Evolutionary conservation across 352 stramenopile genomes (phyloP).

Genomic region (Ophiocytium majus): DNA sequence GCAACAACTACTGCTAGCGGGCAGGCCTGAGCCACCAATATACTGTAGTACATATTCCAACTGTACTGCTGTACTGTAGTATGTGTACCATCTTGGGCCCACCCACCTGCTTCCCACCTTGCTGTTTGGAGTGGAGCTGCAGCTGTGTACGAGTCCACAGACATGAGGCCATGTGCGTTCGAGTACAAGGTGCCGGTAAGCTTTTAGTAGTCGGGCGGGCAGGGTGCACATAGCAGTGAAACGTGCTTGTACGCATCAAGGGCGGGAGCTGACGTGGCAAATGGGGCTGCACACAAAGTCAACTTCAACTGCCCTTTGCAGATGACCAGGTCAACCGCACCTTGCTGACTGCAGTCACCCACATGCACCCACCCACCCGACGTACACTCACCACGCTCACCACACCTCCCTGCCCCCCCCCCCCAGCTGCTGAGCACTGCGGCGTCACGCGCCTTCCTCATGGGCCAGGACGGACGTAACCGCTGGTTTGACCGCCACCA

Average conservation of each 20-base stretch:
- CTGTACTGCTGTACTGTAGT: no score
- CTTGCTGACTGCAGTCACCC: background rate
- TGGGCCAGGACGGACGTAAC: constrained; percentile 69
- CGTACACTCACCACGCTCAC: background rate
- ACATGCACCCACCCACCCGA: background rate
- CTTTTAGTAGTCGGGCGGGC: no score
- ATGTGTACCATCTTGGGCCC: no score
- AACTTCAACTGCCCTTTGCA: background rate
- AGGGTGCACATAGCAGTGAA: no score
- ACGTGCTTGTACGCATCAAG: background rate
- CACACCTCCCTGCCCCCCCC: background rate
- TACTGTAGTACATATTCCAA: no score
- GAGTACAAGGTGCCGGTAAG: no score
- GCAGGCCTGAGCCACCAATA: no score
- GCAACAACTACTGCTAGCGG: no score
- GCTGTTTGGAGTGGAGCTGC: no score
- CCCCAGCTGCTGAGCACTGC: constrained; percentile 64
- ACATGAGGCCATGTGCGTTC: no score
- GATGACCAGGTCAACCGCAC: background rate
- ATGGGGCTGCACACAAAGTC: background rate
- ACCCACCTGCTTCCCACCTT: no score
- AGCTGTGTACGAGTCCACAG: no score
- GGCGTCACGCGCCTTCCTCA: constrained; percentile 70
- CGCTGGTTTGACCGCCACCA: constrained; percentile 90
- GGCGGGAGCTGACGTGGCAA: background rate